These are phyloP conservation scores for Colletotrichum abscissum DNA, from an alignment of 2,329 filamentous ascomycete genomes.

Conservation along the genomic window DNA sequence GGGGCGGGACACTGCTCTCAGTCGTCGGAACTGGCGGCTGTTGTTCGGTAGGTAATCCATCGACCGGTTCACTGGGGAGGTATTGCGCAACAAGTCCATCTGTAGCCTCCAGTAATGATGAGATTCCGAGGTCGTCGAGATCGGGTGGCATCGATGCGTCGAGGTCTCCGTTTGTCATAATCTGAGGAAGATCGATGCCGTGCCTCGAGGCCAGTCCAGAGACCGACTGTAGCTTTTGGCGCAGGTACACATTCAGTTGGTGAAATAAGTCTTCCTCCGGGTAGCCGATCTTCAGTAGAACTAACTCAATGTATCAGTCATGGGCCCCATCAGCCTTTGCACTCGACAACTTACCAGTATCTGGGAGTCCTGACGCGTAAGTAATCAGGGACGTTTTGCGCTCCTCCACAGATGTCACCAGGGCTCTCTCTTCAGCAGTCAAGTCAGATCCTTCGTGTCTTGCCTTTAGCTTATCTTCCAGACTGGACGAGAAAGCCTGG, in stretches of 20 bases:
- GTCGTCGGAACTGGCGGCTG: conserved; percentile 33
- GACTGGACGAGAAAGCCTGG: conserved; percentile 66
- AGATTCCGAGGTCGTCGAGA: conserved; percentile 49
- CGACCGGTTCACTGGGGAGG: conserved; percentile 47
- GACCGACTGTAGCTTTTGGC: conserved; percentile 46
- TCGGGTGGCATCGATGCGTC: conserved; percentile 44
- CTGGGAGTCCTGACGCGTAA: conserved; percentile 24
- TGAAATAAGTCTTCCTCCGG: conserved; percentile 41
- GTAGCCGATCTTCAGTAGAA: conserved; percentile 27
- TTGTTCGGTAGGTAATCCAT: conserved; percentile 27
- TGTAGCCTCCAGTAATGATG: conserved; percentile 55
- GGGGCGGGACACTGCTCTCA: conserved; percentile 27
- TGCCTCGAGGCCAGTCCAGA: conserved; percentile 48
- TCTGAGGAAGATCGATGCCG: conserved; percentile 48
- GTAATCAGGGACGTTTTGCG: conserved; percentile 47
- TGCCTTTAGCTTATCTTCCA: conserved; percentile 60
- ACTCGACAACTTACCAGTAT: conserved; percentile 36
- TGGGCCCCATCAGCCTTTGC: conserved; percentile 40
- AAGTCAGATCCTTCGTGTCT: conserved; percentile 46
- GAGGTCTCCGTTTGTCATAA: conserved; percentile 42
- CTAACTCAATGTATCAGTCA: conserved; percentile 49
- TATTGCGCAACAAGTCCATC: conserved; percentile 54
- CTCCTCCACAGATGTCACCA: conserved; percentile 46
- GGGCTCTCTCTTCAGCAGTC: conserved; percentile 48
- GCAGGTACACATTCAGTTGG: conserved; percentile 46